Base-by-base conservation (phyloP, 805 yeast species). In the Metschnikowia proteae region DNA sequence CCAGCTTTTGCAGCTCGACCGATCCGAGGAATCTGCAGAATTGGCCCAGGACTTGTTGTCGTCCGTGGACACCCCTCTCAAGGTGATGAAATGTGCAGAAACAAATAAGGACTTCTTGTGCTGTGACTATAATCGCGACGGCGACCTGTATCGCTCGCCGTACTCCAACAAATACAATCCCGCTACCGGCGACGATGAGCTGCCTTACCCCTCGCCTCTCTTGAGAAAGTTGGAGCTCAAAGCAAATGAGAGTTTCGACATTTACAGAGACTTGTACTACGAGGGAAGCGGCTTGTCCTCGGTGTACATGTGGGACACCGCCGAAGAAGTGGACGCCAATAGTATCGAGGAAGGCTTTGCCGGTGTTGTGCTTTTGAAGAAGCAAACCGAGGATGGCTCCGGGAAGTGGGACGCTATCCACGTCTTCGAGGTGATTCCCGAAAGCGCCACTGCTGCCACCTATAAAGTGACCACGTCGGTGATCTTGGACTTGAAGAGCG, bases 51-150 rank as follows among this genome's bases (percentile, higher is more conserved):
- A 92, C 55, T 74, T 92, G 51, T 73, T 92, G 43, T 80, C 96
- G 4, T 79, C 94, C 0, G 90, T 92, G 9, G 99, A 92, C 67
- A 83, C 85, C 45, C 98, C 98, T 26, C 73, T 92, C 57, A 68
- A 71, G 35, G 70, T 80, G 38, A 61, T 70, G 41, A 68, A 70
- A 33, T 85, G 90, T 62, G 57, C 61, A 7, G 67, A 68, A 27
- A 63, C 80, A 10, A 87, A 87, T 8, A 86, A 86, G 66, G 79
- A 78, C 50, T 92, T 76, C 63, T 75, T 92, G 49, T 80, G 91
- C 45, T 92, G 98, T 68, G 99, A 92, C 65, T 92, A 92, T 65
- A 92, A 92, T 67, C 78, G 99, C 57, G 99, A 92, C 62, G 91
- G 96, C 6, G 98, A 92, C 67, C 83, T 91, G 22, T 87, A 79